A percentile compares a stretch with the other conserved stretches of the same genome.
Evolutionary conservation across 495 filamentous ascomycete genomes (phyloP).

Genomic region (Xylaria palmicola): DNA sequence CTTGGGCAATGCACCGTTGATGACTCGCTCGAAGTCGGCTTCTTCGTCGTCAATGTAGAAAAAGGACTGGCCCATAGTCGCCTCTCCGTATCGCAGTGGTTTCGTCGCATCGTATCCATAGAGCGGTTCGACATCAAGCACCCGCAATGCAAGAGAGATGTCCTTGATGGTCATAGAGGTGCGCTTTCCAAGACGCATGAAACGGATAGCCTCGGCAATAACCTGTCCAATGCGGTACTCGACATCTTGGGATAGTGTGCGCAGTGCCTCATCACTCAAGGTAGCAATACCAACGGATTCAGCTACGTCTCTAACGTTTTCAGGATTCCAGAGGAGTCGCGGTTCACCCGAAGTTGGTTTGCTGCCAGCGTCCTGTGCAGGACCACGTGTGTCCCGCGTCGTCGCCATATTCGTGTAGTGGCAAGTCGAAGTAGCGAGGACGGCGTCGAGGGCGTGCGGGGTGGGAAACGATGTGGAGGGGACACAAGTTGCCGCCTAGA

Average conservation of each 20-base stretch:
- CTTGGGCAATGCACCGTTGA: slow-evolving; percentile 91
- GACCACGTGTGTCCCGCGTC: slow-evolving; percentile 16
- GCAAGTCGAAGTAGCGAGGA: not conserved
- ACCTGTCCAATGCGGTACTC: slow-evolving; percentile 93
- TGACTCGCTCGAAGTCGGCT: slow-evolving; percentile 97
- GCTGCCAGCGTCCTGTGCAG: slow-evolving; percentile 14
- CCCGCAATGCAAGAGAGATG: slow-evolving; percentile 74
- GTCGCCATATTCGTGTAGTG: slow-evolving; percentile 18
- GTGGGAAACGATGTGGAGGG: not conserved
- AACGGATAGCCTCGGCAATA: slow-evolving; percentile 87
- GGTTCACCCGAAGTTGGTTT: slow-evolving; percentile 18
- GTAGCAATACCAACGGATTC: slow-evolving; percentile 86
- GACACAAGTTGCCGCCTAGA: not conserved
- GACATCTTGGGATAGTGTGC: slow-evolving; percentile 85
- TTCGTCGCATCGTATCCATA: slow-evolving; percentile 93
- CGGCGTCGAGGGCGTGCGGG: not conserved
- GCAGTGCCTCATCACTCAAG: slow-evolving; percentile 76
- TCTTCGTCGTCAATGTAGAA: slow-evolving; percentile 99
- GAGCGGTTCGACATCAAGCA: slow-evolving; percentile 88
- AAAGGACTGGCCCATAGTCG: slow-evolving; percentile 86
- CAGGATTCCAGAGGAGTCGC: slow-evolving; percentile 80
- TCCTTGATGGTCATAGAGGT: slow-evolving; percentile 83
- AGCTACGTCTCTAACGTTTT: slow-evolving; percentile 91
- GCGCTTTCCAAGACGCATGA: slow-evolving; percentile 86
- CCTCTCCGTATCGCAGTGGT: slow-evolving; percentile 87